phyloP scores from a whole-genome alignment of 2,329 filamentous ascomycete genomes.

The Alternaria novae-zelandiae region DNA sequence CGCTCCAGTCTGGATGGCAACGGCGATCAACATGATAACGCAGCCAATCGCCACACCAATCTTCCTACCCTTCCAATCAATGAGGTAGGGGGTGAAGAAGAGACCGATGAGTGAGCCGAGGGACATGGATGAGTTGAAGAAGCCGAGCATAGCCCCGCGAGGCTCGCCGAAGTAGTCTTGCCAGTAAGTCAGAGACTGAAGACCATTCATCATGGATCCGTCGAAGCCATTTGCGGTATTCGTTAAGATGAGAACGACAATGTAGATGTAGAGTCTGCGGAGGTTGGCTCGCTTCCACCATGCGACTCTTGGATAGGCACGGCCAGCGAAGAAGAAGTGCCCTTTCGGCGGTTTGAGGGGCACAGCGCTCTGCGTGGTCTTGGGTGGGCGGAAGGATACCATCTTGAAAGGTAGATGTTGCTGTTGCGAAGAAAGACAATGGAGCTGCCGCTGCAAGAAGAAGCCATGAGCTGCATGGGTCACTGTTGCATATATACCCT shows the following conservation, averaged over 20 bases:
- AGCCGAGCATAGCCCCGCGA: constrained; percentile 34
- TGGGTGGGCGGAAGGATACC: constrained; percentile 12
- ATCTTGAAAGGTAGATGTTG: not conserved
- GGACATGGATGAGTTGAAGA: constrained; percentile 28
- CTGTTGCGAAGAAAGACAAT: not conserved
- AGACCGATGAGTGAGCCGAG: constrained; percentile 26
- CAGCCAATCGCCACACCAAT: constrained; percentile 36
- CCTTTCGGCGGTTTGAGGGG: constrained; percentile 21
- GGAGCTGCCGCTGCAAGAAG: not conserved
- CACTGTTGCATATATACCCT: not conserved
- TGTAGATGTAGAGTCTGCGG: constrained; percentile 18
- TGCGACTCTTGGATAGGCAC: constrained; percentile 9
- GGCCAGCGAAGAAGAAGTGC: constrained; percentile 22
- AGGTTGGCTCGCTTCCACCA: constrained; percentile 17
- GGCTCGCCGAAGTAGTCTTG: constrained; percentile 32
- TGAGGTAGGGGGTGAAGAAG: constrained; percentile 27
- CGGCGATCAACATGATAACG: constrained; percentile 35
- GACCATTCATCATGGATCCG: constrained; percentile 51
- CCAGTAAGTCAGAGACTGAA: constrained; percentile 30
- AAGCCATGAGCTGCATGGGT: not conserved
- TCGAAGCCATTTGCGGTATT: constrained; percentile 55
- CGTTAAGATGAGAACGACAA: constrained; percentile 15
- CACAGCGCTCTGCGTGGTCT: constrained; percentile 14
- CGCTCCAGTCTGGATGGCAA: constrained; percentile 31
- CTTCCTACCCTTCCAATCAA: constrained; percentile 32